Percentiles rank a stretch among this genome's conserved stretches.
phyloP scores from a whole-genome alignment of 768 basidiomycete species.

The Tulasnella sp. region DNA sequence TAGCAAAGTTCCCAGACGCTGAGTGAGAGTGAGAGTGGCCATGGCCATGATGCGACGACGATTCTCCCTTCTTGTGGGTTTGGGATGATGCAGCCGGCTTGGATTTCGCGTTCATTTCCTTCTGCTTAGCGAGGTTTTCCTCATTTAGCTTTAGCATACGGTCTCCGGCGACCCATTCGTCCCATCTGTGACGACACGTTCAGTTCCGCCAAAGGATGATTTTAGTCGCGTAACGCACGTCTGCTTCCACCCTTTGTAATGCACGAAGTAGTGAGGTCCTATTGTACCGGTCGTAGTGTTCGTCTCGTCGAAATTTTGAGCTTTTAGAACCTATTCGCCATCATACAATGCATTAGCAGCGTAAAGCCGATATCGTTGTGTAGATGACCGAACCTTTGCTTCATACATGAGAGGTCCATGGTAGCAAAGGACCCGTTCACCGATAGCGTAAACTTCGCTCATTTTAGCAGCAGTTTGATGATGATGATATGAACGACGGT shows the following conservation, averaged over 20 bases:
- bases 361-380: not conserved
- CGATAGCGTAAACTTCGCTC: slow-evolving; percentile 32
- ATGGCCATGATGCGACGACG: slow-evolving; percentile 7
- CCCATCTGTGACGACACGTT: slow-evolving; percentile 57
- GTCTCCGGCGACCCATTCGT: slow-evolving; percentile 83
- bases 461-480: too few species aligned
- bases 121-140: slow-evolving; percentile 65
- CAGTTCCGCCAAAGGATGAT: slow-evolving; percentile 21
- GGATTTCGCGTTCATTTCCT: slow-evolving; percentile 40
- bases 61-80: slow-evolving; percentile 12
- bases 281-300: slow-evolving; percentile 45
- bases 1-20: too few species aligned
- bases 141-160: slow-evolving; percentile 82
- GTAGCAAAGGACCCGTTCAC: slow-evolving; percentile 84
- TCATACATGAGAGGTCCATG: slow-evolving; percentile 95
- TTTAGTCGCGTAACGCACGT: slow-evolving; percentile 46
- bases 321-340: slow-evolving; percentile 44
- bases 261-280: slow-evolving; percentile 86
- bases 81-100: slow-evolving; percentile 16
- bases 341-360: not conserved
- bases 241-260: slow-evolving; percentile 99
- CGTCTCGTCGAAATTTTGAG: slow-evolving; percentile 51
- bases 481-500: too few species aligned
- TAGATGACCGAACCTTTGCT: slow-evolving; percentile 47
- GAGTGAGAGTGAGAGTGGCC: not conserved